Percentiles rank a stretch among this genome's conserved stretches.
Evolutionary conservation across 257 asterid species (phyloP).

Genomic region (Oldenlandia corymbosa): DNA sequence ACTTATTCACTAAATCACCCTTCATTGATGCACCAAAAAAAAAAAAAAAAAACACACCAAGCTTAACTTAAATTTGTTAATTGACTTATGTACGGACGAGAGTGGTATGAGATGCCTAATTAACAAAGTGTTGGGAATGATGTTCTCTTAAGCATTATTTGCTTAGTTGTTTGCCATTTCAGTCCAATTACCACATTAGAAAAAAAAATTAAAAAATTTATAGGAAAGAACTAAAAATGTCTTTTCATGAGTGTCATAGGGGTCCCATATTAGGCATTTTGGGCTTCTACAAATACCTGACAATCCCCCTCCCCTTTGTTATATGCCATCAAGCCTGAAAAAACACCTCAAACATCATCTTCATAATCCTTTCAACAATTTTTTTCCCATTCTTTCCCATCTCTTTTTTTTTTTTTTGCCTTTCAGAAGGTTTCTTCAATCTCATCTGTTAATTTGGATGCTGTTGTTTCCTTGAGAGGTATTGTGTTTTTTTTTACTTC

Average conservation of each 20-base stretch:
- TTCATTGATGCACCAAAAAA: too few relatives aligned
- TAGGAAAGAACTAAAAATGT: background rate
- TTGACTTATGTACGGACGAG: too few relatives aligned
- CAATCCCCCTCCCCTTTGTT: slow-evolving; percentile 31
- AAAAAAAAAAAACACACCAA: too few relatives aligned
- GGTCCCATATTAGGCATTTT: slow-evolving; percentile 44
- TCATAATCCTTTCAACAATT: slow-evolving; percentile 17
- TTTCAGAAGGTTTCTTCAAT: too few relatives aligned
- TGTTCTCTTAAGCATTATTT: too few relatives aligned
- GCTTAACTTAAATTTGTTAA: too few relatives aligned
- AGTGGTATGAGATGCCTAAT: too few relatives aligned
- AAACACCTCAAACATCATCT: slow-evolving; percentile 15
- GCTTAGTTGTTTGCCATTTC: background rate
- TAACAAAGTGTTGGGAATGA: too few relatives aligned
- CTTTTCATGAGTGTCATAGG: slow-evolving; percentile 45
- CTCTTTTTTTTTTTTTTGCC: slow-evolving; percentile 2
- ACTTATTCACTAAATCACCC: too few relatives aligned
- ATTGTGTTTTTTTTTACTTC: background rate
- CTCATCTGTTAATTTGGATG: too few relatives aligned
- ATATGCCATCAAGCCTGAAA: slow-evolving; percentile 34
- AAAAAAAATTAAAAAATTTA: background rate
- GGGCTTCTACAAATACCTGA: slow-evolving; percentile 55
- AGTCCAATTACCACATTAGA: slow-evolving; percentile 3
- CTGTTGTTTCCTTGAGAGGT: slow-evolving; percentile 45
- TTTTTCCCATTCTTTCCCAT: too few relatives aligned